Conservation (phyloP, 495 filamentous ascomycete species). For the Articulospora tetracladia region DNA sequence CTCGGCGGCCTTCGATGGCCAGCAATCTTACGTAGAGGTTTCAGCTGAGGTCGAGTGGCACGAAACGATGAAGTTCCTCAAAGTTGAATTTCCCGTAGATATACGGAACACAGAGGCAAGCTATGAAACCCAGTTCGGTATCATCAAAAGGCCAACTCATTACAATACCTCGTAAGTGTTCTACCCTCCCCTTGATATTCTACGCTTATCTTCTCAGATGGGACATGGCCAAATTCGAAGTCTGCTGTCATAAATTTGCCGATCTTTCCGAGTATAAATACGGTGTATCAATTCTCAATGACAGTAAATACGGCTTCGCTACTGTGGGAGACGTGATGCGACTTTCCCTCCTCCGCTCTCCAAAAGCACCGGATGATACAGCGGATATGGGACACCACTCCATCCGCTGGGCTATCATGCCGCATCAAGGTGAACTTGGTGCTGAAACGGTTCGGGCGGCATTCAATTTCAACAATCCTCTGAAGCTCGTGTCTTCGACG, state of each 20-base stretch:
- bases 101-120: slow-evolving; percentile 86
- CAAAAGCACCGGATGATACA: slow-evolving; percentile 94
- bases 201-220: slow-evolving; percentile 49
- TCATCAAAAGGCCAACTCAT: slow-evolving; percentile 84
- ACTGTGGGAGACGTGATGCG: slow-evolving; percentile 88
- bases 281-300: slow-evolving; percentile 91
- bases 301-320: slow-evolving; percentile 96
- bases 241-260: slow-evolving; percentile 97
- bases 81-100: slow-evolving; percentile 97
- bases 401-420: slow-evolving; percentile 89
- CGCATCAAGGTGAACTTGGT: slow-evolving; percentile 72
- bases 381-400: slow-evolving; percentile 93
- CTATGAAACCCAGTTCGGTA: slow-evolving; percentile 95
- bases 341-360: slow-evolving; percentile 84
- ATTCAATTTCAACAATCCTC: slow-evolving; percentile 84
- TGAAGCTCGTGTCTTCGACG: slow-evolving; percentile 47
- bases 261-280: slow-evolving; percentile 90
- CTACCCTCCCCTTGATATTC: slow-evolving; percentile 1
- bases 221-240: slow-evolving; percentile 99
- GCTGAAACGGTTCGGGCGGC: slow-evolving; percentile 75
- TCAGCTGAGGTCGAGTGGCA: slow-evolving; percentile 84
- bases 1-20: slow-evolving; percentile 55
- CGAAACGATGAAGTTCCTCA: slow-evolving; percentile 95
- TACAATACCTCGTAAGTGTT: slow-evolving; percentile 73
- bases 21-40: slow-evolving; percentile 73